Evolutionary conservation across 2,329 filamentous ascomycete genomes (phyloP).

Genomic region (Cryphonectria naterciae): DNA sequence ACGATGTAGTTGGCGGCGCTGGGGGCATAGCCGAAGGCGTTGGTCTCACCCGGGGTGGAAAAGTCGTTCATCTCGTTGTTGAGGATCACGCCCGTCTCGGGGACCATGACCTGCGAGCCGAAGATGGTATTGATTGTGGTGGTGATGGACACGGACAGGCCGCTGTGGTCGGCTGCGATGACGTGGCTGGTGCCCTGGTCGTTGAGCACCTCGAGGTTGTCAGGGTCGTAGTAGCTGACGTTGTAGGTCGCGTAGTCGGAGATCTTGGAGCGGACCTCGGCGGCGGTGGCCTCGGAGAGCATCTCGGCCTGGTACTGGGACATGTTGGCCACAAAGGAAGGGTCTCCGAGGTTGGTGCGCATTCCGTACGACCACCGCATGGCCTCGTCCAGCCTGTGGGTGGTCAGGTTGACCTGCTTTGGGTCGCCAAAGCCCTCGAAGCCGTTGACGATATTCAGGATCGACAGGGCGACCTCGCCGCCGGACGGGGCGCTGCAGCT

Average conservation of each 20-base stretch:
- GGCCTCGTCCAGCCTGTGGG: slow-evolving; percentile 81
- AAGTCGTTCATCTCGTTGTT: slow-evolving; percentile 72
- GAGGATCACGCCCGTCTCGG: slow-evolving; percentile 81
- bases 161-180: slow-evolving; percentile 68
- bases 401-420: slow-evolving; percentile 61
- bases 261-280: slow-evolving; percentile 54
- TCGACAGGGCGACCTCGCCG: slow-evolving; percentile 72
- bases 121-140: slow-evolving; percentile 84
- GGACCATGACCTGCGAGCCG: slow-evolving; percentile 74
- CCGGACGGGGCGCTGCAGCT: slow-evolving; percentile 72
- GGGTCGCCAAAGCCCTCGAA: slow-evolving; percentile 67
- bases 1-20: slow-evolving; percentile 75
- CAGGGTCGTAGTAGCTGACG: slow-evolving; percentile 49
- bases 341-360: slow-evolving; percentile 76
- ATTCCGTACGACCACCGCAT: slow-evolving; percentile 81
- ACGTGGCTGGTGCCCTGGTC: slow-evolving; percentile 73
- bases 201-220: slow-evolving; percentile 50
- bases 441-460: slow-evolving; percentile 74
- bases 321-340: slow-evolving; percentile 66
- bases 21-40: slow-evolving; percentile 78
- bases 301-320: slow-evolving; percentile 64
- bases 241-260: slow-evolving; percentile 45
- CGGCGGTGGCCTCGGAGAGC: slow-evolving; percentile 65
- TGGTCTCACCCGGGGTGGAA: slow-evolving; percentile 71
- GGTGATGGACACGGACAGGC: slow-evolving; percentile 75